Evolutionary conservation across 352 stramenopile genomes (phyloP), one percentile per base, ranked within the genome.

Genomic region (Phytophthora palmivora): DNA sequence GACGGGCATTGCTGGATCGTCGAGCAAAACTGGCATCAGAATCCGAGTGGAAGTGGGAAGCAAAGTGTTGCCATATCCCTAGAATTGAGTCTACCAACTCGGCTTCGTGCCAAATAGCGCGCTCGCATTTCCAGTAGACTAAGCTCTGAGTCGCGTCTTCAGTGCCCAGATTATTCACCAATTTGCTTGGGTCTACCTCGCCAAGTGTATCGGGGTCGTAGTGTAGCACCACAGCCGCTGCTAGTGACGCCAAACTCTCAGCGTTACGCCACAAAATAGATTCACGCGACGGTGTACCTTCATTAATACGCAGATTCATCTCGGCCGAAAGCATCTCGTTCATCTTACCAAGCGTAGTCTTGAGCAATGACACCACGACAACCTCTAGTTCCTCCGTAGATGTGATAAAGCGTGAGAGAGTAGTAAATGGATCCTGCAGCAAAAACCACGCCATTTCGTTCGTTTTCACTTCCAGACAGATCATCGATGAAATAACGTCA

Each of bases 391-490:
- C 79, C 22, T 87, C 58, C 4, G 80, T 45, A 10, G 79, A 89
- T 3, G 78, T 51, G 19, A 89, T 89, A 44, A 89, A 87, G 7
- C 79, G 77, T 14, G 86, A 87, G 7, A 92, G 54, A 34, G 74
- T 84, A 6, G 80, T 89, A 51, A 95, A 92, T 11, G 84, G 84
- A 32, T 93, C 84, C 60, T 92, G 82, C 14, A 95, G 64, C 16
- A 93, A 67, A 42, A 91, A 89, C 83, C 84, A 92, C 38, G 86
- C 81, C 53, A 89, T 78, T 41, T 95, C 86, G 55, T 95, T 95
- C 32, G 79, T 84, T 55, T 91, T 89, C 30, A 86, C 79, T 71
- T 95, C 86, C 6, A 92, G 52, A 33, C 79, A 89, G 50, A 93
- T 79, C 39, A 95, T 88, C n/a, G 79, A 88, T 1, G 84, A 89